Base-by-base conservation (phyloP, 1,139 yeast genomes). In the Kurtzmaniella quercitrusa region DNA sequence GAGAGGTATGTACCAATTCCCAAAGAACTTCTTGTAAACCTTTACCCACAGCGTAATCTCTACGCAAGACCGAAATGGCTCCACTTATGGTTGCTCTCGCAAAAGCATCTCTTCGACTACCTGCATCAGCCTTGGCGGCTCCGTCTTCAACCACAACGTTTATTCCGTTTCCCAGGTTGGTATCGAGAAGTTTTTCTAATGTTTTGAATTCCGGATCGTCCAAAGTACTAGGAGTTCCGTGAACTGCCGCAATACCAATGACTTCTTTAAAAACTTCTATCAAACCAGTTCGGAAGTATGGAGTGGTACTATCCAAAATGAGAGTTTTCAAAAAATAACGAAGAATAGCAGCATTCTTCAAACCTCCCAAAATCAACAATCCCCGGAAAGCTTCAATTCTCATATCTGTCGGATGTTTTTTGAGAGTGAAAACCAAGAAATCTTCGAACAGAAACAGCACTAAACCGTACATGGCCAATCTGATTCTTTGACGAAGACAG, bases 341-440 rank as follows among this genome's bases (percentile, higher is more conserved):
- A 50, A 88, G 57, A 3, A 88, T 69, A 19, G 72, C 68, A 14
- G 68, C 61, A 54, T 87, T 85, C 46, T 80, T 82, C 47, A 89
- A 65, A 0, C 94, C 97, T 9, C 97, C 97, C 32, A 88, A 66
- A 3, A 77, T 55, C 42, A 91, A 66, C 34, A 93, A 55, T 0
- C 91, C 87, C 43, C 76, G 76, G 56, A 86, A 84, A 0, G 96
- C 93, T 38, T 76, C 76, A 12, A 84, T 56, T 39, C 96, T 64
- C 1, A 88, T 74, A 26, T 80, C 82, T 38, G 68, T 60, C 22
- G 75, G 65, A 49, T 71, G 69, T 14, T 69, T 70, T 0, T 74
- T 67, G 38, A 69, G 66, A 0, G 95, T 84, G 46, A 73, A 80
- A 39, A 66, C 61, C 14, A 81, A 50, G 23, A 80, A 55, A 18